Evolutionary conservation across 805 yeast genomes (phyloP).

Genomic region (Kluyveromyces dobzhanskii): DNA sequence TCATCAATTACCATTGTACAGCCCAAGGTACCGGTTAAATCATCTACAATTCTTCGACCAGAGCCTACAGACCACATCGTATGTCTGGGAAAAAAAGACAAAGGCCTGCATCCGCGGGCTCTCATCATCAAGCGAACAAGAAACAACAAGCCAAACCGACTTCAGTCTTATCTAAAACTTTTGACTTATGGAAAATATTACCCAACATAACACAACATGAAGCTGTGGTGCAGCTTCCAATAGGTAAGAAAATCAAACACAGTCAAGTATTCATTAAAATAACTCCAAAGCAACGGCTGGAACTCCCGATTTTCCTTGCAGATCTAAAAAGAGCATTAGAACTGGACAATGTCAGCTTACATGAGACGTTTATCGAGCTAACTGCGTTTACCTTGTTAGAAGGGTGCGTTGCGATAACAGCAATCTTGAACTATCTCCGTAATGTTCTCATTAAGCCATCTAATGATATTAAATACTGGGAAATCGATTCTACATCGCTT

Average conservation of each 20-base stretch:
- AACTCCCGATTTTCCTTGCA: slow-evolving; percentile 1
- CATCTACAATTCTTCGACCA: no score
- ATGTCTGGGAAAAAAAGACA: slow-evolving; percentile 1
- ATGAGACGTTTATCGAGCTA: slow-evolving; percentile 1
- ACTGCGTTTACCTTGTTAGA: slow-evolving; percentile 1
- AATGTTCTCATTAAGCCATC: background rate
- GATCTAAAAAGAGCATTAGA: slow-evolving; percentile 2
- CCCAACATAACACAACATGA: background rate
- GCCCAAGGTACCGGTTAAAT: no score
- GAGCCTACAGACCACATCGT: no score
- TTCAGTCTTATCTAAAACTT: background rate
- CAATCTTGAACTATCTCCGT: background rate
- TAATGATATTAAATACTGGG: background rate
- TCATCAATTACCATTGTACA: no score
- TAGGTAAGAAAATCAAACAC: background rate
- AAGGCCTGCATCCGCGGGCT: background rate
- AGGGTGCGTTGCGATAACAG: slow-evolving; percentile 3
- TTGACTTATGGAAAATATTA: slow-evolving; percentile 2
- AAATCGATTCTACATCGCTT: background rate
- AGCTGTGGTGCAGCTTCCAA: background rate
- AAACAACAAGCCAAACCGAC: background rate
- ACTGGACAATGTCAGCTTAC: background rate
- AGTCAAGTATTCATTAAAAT: background rate
- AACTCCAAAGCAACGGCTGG: background rate
- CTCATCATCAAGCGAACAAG: background rate